Evolutionary conservation across 2,329 filamentous ascomycete species (phyloP).

Genomic region (Rosellinia necatrix): DNA sequence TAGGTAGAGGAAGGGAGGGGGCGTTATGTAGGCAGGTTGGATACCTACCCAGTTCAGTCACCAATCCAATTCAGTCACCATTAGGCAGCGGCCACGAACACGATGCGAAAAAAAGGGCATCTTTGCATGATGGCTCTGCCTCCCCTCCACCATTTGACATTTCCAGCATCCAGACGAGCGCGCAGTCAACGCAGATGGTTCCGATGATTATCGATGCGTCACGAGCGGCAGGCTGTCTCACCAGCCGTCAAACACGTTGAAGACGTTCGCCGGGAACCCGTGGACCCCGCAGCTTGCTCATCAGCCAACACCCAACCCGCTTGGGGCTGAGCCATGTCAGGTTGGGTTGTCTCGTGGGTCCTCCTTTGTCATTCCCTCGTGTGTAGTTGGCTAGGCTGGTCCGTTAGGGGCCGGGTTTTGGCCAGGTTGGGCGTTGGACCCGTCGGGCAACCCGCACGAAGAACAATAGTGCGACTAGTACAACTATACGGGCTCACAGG

Average conservation of each 20-base stretch:
- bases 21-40: no score
- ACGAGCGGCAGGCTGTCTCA: conserved; percentile 25
- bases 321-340: conserved; percentile 21
- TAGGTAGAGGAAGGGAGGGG: no score
- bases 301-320: conserved; percentile 1
- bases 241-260: background rate
- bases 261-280: conserved; percentile 17
- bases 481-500: no score
- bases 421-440: background rate
- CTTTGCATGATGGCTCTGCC: conserved; percentile 2
- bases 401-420: background rate
- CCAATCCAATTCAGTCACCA: no score
- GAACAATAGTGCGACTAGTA: no score
- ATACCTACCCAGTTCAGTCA: no score
- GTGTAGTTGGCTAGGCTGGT: background rate
- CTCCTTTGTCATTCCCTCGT: background rate
- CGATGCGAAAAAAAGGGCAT: conserved; percentile 3
- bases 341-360: conserved; percentile 14
- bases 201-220: conserved; percentile 4
- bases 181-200: background rate
- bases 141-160: no score
- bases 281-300: conserved; percentile 10
- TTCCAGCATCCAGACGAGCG: no score
- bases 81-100: conserved; percentile 7
- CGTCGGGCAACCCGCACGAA: background rate